phyloP scores from a whole-genome alignment of 176 grass and related monocot genomes.

The Guadua angustifolia region DNA sequence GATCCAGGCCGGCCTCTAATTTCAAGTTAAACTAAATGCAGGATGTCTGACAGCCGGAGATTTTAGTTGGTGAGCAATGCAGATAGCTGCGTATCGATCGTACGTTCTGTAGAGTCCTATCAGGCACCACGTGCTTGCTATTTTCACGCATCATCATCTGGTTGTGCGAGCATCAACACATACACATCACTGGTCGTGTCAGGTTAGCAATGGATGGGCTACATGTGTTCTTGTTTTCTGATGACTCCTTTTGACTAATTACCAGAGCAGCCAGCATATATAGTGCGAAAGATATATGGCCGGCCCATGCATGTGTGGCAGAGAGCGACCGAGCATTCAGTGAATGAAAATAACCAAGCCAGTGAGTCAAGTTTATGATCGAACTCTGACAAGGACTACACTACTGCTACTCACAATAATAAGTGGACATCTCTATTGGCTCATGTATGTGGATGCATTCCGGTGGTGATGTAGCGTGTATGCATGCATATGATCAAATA shows the following conservation, averaged over 20 bases:
- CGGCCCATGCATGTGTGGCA: not conserved
- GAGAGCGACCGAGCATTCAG: conserved; percentile 34
- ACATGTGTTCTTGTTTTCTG: not conserved
- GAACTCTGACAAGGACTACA: conserved; percentile 9
- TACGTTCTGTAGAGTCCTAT: not conserved
- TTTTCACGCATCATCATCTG: not conserved
- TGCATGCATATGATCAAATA: conserved; percentile 20
- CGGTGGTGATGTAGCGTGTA: conserved; percentile 9
- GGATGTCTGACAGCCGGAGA: not conserved
- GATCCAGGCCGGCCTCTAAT: not conserved
- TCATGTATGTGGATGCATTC: not conserved
- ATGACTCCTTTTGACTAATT: conserved; percentile 31
- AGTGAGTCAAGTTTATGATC: conserved; percentile 15
- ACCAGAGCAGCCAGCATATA: not conserved
- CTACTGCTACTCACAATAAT: not conserved
- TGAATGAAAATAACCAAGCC: not conserved
- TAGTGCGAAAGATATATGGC: not conserved
- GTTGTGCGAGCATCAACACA: not conserved
- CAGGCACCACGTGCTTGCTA: conserved; percentile 2
- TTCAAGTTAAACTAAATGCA: not conserved
- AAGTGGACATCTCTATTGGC: conserved; percentile 1
- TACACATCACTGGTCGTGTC: conserved; percentile 31
- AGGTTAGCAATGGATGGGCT: conserved; percentile 25
- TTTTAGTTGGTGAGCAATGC: not conserved
- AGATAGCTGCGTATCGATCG: not conserved